A percentile compares a stretch with the other conserved stretches of the same genome.
Evolutionary conservation across 768 basidiomycete species (phyloP).

Genomic region (Leucosporidium creatinivorum): DNA sequence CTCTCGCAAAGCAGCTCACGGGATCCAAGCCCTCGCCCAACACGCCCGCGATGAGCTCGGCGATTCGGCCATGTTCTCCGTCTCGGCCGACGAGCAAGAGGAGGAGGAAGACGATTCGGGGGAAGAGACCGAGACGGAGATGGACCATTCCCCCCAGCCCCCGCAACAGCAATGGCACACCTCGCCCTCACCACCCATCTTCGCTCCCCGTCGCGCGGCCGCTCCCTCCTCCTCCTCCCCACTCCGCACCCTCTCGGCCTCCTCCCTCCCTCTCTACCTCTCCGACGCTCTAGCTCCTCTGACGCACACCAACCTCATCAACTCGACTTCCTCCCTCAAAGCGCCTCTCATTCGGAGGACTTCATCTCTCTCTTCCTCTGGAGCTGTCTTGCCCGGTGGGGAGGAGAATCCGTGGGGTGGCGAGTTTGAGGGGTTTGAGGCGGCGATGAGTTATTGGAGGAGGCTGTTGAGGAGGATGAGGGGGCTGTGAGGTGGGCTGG

Average conservation of each 20-base stretch:
- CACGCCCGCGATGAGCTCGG: constrained; percentile 6
- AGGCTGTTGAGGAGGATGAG: constrained; percentile 9
- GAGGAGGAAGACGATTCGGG: neutral
- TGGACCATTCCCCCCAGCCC: neutral
- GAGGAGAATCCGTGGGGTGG: constrained; percentile 10
- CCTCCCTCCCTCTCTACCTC: neutral
- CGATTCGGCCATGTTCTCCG: neutral
- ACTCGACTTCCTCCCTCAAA: too few species aligned
- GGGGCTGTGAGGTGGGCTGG: constrained; percentile 54
- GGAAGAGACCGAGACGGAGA: constrained; percentile 13
- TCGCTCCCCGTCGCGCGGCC: neutral
- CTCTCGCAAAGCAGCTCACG: neutral
- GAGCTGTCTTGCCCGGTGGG: constrained; percentile 1
- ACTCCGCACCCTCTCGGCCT: constrained; percentile 1
- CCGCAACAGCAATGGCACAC: neutral
- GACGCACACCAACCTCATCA: neutral
- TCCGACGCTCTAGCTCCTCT: neutral
- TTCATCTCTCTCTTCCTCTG: neutral
- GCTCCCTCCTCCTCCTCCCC: too few species aligned
- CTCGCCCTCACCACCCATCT: neutral
- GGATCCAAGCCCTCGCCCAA: neutral
- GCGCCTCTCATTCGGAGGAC: neutral
- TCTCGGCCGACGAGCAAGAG: neutral
- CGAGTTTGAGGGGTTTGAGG: constrained; percentile 5
- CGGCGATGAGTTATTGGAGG: constrained; percentile 14